Percentiles rank a stretch among this genome's conserved stretches.
These are phyloP conservation scores for Malus fusca DNA, from an alignment of 306 rosid genomes.

Conservation along the genomic window DNA sequence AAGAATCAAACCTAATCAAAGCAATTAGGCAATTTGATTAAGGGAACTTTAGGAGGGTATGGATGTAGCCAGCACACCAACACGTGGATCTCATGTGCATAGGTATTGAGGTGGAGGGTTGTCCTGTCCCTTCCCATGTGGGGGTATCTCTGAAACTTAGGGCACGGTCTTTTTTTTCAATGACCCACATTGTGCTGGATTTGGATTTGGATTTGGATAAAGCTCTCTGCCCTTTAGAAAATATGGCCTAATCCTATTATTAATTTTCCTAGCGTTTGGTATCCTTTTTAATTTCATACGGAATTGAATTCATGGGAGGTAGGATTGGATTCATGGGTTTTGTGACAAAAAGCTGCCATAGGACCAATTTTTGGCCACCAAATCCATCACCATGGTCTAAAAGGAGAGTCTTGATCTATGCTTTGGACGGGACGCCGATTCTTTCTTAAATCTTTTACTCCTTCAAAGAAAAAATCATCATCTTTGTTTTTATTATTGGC, in stretches of 20 bases:
- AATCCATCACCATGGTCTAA: too few relatives aligned
- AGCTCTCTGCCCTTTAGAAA: not conserved
- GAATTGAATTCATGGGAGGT: too few relatives aligned
- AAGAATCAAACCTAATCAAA: not conserved
- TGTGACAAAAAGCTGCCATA: too few relatives aligned
- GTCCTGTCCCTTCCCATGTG: conserved; percentile 48
- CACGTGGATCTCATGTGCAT: conserved; percentile 67
- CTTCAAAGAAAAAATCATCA: too few relatives aligned
- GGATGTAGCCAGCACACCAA: conserved; percentile 43
- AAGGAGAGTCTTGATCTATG: too few relatives aligned
- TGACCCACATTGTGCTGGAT: conserved; percentile 15
- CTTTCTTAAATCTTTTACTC: too few relatives aligned
- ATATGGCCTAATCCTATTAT: conserved; percentile 5
- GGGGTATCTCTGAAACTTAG: conserved; percentile 12
- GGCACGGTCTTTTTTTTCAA: conserved; percentile 1
- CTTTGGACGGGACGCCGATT: too few relatives aligned
- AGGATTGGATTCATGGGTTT: too few relatives aligned
- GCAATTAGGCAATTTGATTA: conserved; percentile 7
- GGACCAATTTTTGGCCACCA: not conserved
- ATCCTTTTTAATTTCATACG: not conserved
- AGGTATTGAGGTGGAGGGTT: conserved; percentile 32
- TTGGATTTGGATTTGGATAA: conserved; percentile 13
- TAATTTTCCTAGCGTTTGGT: not conserved
- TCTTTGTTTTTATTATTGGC: too few relatives aligned
- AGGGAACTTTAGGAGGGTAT: conserved; percentile 4